Conservation (phyloP, 371 early-diverging fungal species). For the Mortierella sp. region DNA sequence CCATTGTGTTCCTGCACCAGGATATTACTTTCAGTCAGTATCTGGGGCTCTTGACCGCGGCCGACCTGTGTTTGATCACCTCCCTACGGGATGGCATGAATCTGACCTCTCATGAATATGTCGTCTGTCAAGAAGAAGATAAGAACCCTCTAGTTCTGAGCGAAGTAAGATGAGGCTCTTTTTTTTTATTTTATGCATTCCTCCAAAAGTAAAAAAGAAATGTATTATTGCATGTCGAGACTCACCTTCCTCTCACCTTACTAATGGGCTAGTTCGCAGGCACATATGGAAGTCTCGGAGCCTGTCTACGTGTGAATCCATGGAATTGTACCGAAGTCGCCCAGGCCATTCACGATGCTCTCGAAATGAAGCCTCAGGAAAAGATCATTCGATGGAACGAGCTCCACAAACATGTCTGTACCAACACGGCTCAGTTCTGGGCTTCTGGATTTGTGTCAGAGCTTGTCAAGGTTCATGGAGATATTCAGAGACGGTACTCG, state of each 20-base stretch:
- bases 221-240: neutral
- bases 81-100: slow-evolving; percentile 98
- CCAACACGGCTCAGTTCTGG: slow-evolving; percentile 81
- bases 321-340: slow-evolving; percentile 91
- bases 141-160: slow-evolving; percentile 89
- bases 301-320: slow-evolving; percentile 89
- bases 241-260: neutral
- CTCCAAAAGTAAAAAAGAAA: too few relatives aligned
- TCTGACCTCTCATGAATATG: slow-evolving; percentile 95
- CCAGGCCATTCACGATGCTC: slow-evolving; percentile 82
- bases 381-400: slow-evolving; percentile 65
- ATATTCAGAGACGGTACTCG: slow-evolving; percentile 63
- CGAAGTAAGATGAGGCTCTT: slow-evolving; percentile 61
- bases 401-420: slow-evolving; percentile 72
- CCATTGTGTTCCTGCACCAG: slow-evolving; percentile 92
- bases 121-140: slow-evolving; percentile 89
- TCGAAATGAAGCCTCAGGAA: slow-evolving; percentile 71
- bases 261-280: slow-evolving; percentile 81
- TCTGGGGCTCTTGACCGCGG: slow-evolving; percentile 88
- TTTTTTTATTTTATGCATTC: too few relatives aligned
- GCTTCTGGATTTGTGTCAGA: slow-evolving; percentile 65
- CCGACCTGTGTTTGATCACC: slow-evolving; percentile 94
- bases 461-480: slow-evolving; percentile 66
- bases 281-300: slow-evolving; percentile 91
- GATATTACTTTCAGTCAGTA: slow-evolving; percentile 90